Base-by-base conservation (phyloP, 2,329 filamentous ascomycete genomes). In the Sclerotinia minor region DNA sequence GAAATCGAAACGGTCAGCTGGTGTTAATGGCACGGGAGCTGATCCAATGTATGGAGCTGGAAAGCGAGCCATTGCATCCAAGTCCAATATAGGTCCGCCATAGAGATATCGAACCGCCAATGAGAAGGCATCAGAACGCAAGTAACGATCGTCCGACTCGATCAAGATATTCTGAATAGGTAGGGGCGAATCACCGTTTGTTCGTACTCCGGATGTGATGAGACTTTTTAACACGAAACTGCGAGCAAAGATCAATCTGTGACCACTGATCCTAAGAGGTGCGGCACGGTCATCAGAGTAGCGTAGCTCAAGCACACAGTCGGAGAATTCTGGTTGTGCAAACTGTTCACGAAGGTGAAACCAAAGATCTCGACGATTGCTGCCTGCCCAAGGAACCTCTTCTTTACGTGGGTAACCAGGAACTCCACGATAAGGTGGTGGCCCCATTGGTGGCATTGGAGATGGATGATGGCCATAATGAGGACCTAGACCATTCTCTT, bases 31-130 rank as follows among this genome's bases (percentile, higher is more conserved):
- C 77, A 73, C 75, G 81, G 73, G 75, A 70, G 69, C 75, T 65
- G 72, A 74, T 52, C 66, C 58, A 54, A 71, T 73, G 24, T 69
- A 64, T 35, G 60, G 29, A 19, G 69, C 64, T 24, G 68, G 47
- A 32, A 71, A 68, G 47, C 68, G 63, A 38, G 67, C 53, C 61
- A 68, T 49, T 35, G 68, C 64, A 64, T 73, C 72, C 41, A 73
- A 75, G 67, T 76, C 74, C 24, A 86, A 78, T 6, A 87, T 78
- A 0, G 83, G 82, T 67, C 81, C 79, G 41, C 85, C 83, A 71
- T 89, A 89, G 5, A 89, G 78, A 55, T 82, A 80, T 73, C 87
- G 85, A n/a, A 85, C 78, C 1, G 84, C 83, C 75, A 82, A 82
- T 77, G 83, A 84, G 75, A 87, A 87, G 1, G 83, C 79, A 72